Evolutionary conservation across 2,329 filamentous ascomycete genomes (phyloP), one percentile per base, ranked within the genome.

Genomic region (Hymenoscyphus occultus): DNA sequence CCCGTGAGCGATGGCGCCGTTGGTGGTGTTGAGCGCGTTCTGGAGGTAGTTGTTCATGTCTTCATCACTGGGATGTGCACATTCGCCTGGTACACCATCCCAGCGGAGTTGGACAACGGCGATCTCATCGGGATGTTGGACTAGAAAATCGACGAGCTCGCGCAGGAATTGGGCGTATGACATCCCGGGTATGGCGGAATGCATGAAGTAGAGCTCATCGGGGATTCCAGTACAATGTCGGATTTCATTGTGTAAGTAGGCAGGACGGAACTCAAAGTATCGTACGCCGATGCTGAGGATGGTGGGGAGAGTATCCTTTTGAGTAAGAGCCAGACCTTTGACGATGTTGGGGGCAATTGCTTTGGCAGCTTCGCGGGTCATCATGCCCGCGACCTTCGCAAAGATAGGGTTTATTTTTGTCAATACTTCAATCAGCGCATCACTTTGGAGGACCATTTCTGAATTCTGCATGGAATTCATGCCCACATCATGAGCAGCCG

Each of bases 201-300:
- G 81, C 69, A 81, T 79, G 73, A 84, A 84, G 66, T 82, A 84
- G 63, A 79, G 75, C 14, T 76, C 76, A 67, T 83, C 80, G 1
- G 80, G 78, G 80, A 73, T n/a, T 74, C 74, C 39, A 71, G 72
- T 22, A 74, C 69, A 5, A 67, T 69, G 51, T 3, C 78, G 74
- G 64, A 84, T 73, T 64, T 75, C 75, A 1, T 74, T 72, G 70
- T 82, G 80, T 61, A 81, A 78, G 64, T 80, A 78, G 0, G 81
- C 81, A 0, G 82, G 82, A 5, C 82, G 75, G 69, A 83, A 83
- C 72, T 83, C 82, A 62, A 84, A 84, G 73, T 84, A 84, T 3
- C 82, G 71, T 0, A 80, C 80, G 0, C 81, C 82, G 45, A 83
- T 76, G 48, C 73, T 73, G 60, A 84, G 76, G 57, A 84, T 80